These are phyloP conservation scores for Cutaneotrichosporon spelunceum DNA, from an alignment of 1,284 basidiomycete species.

Conservation along the genomic window DNA sequence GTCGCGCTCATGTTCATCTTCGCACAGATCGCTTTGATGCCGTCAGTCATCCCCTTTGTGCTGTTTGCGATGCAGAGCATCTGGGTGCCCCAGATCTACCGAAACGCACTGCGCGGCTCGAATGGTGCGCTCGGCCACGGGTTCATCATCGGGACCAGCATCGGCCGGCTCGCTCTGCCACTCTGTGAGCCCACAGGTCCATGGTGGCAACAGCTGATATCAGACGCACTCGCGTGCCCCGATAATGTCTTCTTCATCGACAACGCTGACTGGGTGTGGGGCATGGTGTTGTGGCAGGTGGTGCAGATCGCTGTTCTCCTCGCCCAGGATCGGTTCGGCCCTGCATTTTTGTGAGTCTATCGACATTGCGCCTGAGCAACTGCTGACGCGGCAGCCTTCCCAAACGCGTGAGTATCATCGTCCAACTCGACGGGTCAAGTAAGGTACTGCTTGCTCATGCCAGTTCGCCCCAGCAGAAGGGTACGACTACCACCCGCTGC, in stretches of 20 bases:
- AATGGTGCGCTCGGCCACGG: constrained; percentile 64
- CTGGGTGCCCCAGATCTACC: constrained; percentile 79
- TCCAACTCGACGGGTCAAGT: neutral
- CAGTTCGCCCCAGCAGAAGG: constrained; percentile 58
- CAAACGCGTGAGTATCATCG: constrained; percentile 1
- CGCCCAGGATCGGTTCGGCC: constrained; percentile 72
- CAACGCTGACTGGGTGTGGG: constrained; percentile 63
- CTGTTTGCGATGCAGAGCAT: constrained; percentile 69
- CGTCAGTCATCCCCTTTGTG: constrained; percentile 66
- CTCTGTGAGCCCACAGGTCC: constrained; percentile 61
- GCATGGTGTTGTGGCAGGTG: constrained; percentile 61
- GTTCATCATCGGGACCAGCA: constrained; percentile 74
- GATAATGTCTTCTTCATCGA: constrained; percentile 78
- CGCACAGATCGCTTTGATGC: constrained; percentile 68
- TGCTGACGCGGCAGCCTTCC: constrained; percentile 6
- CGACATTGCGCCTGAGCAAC: neutral
- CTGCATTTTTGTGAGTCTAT: constrained; percentile 66
- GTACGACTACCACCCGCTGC: constrained; percentile 78
- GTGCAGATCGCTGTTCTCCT: constrained; percentile 65
- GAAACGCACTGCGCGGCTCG: constrained; percentile 68
- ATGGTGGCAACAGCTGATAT: constrained; percentile 6
- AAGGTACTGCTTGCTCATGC: neutral
- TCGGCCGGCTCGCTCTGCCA: constrained; percentile 66
- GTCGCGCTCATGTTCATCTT: constrained; percentile 62
- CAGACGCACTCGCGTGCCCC: constrained; percentile 77